These are phyloP conservation scores for Tetracladium maxilliforme DNA, from an alignment of 2,329 filamentous ascomycete genomes.

Conservation along the genomic window DNA sequence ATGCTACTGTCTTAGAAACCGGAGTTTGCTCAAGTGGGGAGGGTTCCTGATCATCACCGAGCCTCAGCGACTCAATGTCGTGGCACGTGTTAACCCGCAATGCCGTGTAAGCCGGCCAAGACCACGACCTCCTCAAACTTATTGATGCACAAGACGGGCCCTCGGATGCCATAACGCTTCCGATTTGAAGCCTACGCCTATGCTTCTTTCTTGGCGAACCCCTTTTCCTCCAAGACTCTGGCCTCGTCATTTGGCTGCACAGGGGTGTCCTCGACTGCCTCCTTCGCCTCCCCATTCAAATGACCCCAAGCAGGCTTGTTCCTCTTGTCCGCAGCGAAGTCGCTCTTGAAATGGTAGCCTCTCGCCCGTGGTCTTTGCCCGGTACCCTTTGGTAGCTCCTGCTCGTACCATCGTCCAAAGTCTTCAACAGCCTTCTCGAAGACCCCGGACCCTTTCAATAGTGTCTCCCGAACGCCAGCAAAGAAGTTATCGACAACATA, in stretches of 20 bases:
- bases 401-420: slow-evolving; percentile 46
- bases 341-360: slow-evolving; percentile 69
- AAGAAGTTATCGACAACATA: slow-evolving; percentile 62
- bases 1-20: no score
- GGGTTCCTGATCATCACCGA: no score
- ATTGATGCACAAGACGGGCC: no score
- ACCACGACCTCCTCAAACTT: no score
- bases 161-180: no score
- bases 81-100: no score
- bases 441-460: slow-evolving; percentile 32
- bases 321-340: slow-evolving; percentile 45
- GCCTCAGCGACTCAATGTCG: no score
- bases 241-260: slow-evolving; percentile 34
- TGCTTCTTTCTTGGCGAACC: slow-evolving; percentile 36
- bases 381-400: slow-evolving; percentile 55
- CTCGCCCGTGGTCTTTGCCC: slow-evolving; percentile 67
- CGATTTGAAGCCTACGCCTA: no score
- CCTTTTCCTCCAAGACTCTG: slow-evolving; percentile 35
- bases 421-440: slow-evolving; percentile 38
- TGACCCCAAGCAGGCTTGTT: slow-evolving; percentile 55
- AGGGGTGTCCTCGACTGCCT: slow-evolving; percentile 29
- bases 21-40: no score
- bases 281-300: slow-evolving; percentile 17
- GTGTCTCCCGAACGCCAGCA: slow-evolving; percentile 46
- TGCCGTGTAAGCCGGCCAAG: no score